A percentile compares a stretch with the other conserved stretches of the same genome.
Evolutionary conservation across 306 rosid genomes (phyloP).

Genomic region (Begonia masoniana): DNA sequence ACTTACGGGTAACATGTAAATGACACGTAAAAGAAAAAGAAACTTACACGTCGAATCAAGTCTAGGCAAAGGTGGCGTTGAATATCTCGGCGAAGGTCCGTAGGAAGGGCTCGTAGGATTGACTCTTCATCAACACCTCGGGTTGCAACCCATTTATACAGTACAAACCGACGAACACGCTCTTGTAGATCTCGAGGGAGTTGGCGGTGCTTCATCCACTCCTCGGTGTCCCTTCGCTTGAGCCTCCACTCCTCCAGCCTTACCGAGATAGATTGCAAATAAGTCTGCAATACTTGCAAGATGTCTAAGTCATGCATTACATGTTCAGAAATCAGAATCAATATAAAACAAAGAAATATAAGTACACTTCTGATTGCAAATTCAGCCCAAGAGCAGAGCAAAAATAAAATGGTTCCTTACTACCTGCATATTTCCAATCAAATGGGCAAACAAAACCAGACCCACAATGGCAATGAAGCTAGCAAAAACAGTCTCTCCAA

Average conservation of each 20-base stretch:
- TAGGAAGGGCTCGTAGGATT: slow-evolving; percentile 49
- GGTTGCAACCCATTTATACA: slow-evolving; percentile 91
- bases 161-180: slow-evolving; percentile 66
- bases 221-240: slow-evolving; percentile 79
- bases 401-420: neutral
- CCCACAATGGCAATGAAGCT: slow-evolving; percentile 69
- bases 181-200: slow-evolving; percentile 60
- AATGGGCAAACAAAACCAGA: slow-evolving; percentile 78
- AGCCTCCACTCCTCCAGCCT: slow-evolving; percentile 97
- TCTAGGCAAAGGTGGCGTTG: slow-evolving; percentile 84
- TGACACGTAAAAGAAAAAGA: neutral
- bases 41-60: slow-evolving; percentile 77
- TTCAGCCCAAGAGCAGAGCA: neutral
- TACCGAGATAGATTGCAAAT: slow-evolving; percentile 80
- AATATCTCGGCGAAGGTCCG: slow-evolving; percentile 78
- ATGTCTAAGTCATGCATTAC: slow-evolving; percentile 1
- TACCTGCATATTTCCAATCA: slow-evolving; percentile 99
- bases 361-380: slow-evolving; percentile 97
- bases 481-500: slow-evolving; percentile 77
- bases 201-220: slow-evolving; percentile 90
- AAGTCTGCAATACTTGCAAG: slow-evolving; percentile 43
- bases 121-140: slow-evolving; percentile 84
- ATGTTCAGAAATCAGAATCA: neutral
- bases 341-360: slow-evolving; percentile 21
- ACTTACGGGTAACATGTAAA: neutral